Base-by-base conservation (phyloP, 805 yeast species). In the Metschnikowia chrysomelidarum region DNA sequence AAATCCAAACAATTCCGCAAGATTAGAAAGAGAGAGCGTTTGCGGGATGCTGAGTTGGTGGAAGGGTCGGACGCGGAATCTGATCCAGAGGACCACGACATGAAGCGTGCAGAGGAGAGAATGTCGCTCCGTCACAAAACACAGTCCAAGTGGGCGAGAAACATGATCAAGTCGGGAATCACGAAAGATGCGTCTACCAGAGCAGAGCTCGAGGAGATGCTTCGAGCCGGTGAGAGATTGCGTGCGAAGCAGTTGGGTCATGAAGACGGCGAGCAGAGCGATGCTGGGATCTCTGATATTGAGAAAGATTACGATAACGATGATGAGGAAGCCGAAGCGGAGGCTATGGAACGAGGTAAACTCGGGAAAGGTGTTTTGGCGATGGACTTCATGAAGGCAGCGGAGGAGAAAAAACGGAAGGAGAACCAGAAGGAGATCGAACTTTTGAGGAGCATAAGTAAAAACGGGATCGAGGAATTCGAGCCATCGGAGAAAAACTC, bases 361-460 rank as follows among this genome's bases (percentile, higher is more conserved):
- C 58, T 80, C n/a, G 89, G 93, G 14, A 91, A 89, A 59, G 97
- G 98, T 36, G 81, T 91, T 14, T 64, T 91, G 73, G 82, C 80
- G 31, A 93, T 93, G 98, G 95, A 89, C 47, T 91, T 91, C 59
- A 91, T 91, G 98, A 81, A 73, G 47, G 83, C 82, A 41, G 98
- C 98, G 1, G 95, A 82, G 43, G 80, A 79, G 37, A 73, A 80
- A 46, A 75, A 77, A 43, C 73, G 69, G 40, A 70, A 73, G 35
- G 78, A 71, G 27, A 89, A 87, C 57, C 60, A 69, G 33, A 68
- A 70, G 40, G 71, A 73, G 20, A 57, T 79, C 27, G 73, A 69
- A 40, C 65, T 67, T 30, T 53, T 87, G 37, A 74, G 74, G 45
- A 55, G 46, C n/a, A 59, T 73, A 38, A 38, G 32, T 17, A 61